phyloP scores from a whole-genome alignment of 2,329 filamentous ascomycete species.

The Pseudocercospora vitis region DNA sequence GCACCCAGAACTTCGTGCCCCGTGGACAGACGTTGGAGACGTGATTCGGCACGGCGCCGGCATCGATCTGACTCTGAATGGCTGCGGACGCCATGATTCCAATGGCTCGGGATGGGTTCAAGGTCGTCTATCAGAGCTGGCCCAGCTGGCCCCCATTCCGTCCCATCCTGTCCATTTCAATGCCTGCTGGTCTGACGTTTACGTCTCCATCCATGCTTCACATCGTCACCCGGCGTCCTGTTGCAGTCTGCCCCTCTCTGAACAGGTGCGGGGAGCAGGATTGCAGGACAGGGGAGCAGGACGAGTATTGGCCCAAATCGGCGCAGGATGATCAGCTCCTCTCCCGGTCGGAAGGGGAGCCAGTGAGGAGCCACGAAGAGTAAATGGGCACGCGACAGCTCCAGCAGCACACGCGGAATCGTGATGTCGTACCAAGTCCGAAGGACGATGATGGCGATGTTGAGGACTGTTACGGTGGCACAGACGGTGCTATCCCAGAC shows the following conservation, averaged over 20 bases:
- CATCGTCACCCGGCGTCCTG: conserved; percentile 9
- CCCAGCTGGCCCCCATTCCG: conserved; percentile 3
- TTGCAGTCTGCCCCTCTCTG: conserved; percentile 7
- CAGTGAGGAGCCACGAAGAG: not conserved
- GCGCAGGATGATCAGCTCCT: not conserved
- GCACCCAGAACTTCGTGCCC: conserved; percentile 51
- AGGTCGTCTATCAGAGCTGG: not conserved
- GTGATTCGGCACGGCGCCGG: conserved; percentile 36
- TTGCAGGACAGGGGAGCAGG: conserved; percentile 12
- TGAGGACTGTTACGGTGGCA: not conserved
- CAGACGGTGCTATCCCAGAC: not conserved
- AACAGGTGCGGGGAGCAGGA: conserved; percentile 17
- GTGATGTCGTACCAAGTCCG: not conserved
- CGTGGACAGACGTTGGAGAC: conserved; percentile 42
- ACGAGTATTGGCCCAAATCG: not conserved
- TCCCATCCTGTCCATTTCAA: conserved; percentile 7
- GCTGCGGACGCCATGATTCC: conserved; percentile 22
- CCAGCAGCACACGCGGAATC: not conserved
- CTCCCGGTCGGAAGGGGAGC: not conserved
- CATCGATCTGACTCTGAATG: conserved; percentile 35
- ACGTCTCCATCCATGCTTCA: conserved; percentile 10
- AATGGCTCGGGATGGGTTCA: conserved; percentile 3
- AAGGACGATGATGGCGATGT: too few species aligned
- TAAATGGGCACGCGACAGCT: conserved; percentile 12
- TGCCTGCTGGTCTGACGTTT: conserved; percentile 10